Evolutionary conservation across 805 yeast genomes (phyloP), one percentile per base, ranked within the genome.

Genomic region (Candida orba): DNA sequence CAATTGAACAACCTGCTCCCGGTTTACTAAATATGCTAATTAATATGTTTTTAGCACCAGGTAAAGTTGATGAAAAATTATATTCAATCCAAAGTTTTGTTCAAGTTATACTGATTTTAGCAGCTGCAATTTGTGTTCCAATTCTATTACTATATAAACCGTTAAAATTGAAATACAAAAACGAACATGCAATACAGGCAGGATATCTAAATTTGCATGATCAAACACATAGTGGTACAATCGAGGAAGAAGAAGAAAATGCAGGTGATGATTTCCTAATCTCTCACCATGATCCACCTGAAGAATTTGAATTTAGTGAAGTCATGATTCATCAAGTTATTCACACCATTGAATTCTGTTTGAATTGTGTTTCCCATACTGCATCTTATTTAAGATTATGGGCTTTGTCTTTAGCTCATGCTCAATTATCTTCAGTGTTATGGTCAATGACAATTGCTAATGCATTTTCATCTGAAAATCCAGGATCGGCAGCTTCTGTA

Each of bases 341-440:
- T 56, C 98, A 93, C 65, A 93, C 99, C 6, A 93, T 93, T 63
- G 99, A 93, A 71, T 93, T 93, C 68, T 93, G 99, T 62, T 74
- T 93, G 60, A 95, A 95, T 66, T 85, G 96, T 72, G 96, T 93
- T 33, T 88, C 96, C 9, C 99, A 93, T 65, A 93, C 99, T 2
- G 99, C 99, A 0, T 93, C 98, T 0, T 93, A 93, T 60, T 73
- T 93, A 54, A 86, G 99, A 66, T 70, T 93, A 51, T 93, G 99
- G 99, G 99, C 99, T 2, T 72, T 93, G 54, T 93, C 98, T 1
- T 76, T 93, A 51, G 99, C 99, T 0, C 99, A 93, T 67, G 95
- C 96, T 14, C 99, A 93, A 69, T 75, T 93, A 56, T 91, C 98
- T 1, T 72, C 86, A 10, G 99, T 93, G 9, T 72, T 93, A 62